Evolutionary conservation across 2,329 filamentous ascomycete species (phyloP).

Genomic region (Pseudocercospora crystallina): DNA sequence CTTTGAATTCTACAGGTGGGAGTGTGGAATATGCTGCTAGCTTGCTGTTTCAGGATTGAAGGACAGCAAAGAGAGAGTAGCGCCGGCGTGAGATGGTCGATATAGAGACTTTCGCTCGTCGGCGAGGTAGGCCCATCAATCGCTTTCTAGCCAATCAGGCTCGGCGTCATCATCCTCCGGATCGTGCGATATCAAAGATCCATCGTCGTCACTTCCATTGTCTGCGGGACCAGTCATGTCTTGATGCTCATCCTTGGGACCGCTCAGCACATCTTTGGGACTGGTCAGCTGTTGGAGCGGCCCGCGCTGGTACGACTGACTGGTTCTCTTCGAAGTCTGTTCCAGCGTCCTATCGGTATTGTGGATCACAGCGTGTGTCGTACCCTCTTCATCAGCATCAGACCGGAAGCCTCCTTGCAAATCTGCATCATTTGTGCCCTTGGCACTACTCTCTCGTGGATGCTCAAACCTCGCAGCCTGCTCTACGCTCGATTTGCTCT

Average conservation of each 20-base stretch:
- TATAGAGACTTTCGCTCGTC: no score
- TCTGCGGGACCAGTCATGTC: neutral
- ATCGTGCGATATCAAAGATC: slow-evolving; percentile 59
- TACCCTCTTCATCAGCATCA: slow-evolving; percentile 22
- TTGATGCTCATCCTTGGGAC: neutral
- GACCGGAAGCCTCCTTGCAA: slow-evolving; percentile 30
- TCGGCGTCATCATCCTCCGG: slow-evolving; percentile 66
- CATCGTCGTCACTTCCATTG: slow-evolving; percentile 39
- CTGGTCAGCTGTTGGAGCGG: no score
- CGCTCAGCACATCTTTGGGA: no score
- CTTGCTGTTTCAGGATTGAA: slow-evolving; percentile 45
- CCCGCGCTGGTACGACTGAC: no score
- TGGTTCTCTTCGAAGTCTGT: no score
- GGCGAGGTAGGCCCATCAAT: slow-evolving; percentile 13
- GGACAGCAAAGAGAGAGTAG: neutral
- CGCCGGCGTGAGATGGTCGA: no score
- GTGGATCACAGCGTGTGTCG: neutral
- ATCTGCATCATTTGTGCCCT: slow-evolving; percentile 1
- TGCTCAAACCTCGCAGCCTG: neutral
- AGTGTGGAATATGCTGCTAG: slow-evolving; percentile 52
- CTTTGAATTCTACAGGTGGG: slow-evolving; percentile 50
- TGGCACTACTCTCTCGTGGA: no score
- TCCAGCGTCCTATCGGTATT: neutral
- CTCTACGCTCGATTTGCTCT: neutral
- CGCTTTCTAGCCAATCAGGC: slow-evolving; percentile 59